These are phyloP conservation scores for Flaveria floridana DNA, from an alignment of 140 eudicot species.

Conservation along the genomic window DNA sequence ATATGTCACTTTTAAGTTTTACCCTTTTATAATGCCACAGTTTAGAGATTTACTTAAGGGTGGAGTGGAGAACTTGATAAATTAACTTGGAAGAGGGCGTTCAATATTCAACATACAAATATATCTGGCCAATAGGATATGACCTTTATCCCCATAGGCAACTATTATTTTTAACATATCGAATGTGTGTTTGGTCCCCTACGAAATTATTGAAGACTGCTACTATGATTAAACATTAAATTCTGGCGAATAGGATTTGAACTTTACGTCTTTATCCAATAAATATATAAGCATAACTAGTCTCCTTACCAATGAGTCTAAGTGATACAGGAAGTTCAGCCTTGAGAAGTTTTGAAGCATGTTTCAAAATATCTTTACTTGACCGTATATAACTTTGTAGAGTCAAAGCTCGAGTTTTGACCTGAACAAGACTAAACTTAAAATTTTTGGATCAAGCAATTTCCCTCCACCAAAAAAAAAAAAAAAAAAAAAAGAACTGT, in stretches of 20 bases:
- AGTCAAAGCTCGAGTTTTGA: constrained; percentile 82
- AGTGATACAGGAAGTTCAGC: constrained; percentile 85
- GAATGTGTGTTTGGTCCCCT: not conserved
- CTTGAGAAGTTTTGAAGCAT: constrained; percentile 81
- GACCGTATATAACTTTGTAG: constrained; percentile 57
- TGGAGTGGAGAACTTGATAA: not conserved
- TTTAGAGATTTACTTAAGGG: not conserved
- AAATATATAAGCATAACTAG: constrained; percentile 8
- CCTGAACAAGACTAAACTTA: constrained; percentile 46
- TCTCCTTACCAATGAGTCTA: constrained; percentile 70
- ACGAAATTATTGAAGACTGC: not conserved
- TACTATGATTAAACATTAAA: constrained; percentile 14
- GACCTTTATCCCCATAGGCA: too few species aligned
- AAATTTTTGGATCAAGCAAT: not conserved
- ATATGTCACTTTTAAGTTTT: not conserved
- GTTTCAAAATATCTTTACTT: constrained; percentile 73
- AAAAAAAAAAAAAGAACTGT: not conserved
- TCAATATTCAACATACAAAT: not conserved
- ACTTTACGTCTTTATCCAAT: not conserved
- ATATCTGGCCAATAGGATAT: not conserved
- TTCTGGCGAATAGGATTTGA: not conserved
- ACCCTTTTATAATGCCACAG: not conserved
- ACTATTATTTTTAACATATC: not conserved
- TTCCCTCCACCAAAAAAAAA: constrained; percentile 10
- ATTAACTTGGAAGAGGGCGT: not conserved